These are phyloP conservation scores for Tulasnella sp. DNA, from an alignment of 768 basidiomycete genomes.

Conservation along the genomic window DNA sequence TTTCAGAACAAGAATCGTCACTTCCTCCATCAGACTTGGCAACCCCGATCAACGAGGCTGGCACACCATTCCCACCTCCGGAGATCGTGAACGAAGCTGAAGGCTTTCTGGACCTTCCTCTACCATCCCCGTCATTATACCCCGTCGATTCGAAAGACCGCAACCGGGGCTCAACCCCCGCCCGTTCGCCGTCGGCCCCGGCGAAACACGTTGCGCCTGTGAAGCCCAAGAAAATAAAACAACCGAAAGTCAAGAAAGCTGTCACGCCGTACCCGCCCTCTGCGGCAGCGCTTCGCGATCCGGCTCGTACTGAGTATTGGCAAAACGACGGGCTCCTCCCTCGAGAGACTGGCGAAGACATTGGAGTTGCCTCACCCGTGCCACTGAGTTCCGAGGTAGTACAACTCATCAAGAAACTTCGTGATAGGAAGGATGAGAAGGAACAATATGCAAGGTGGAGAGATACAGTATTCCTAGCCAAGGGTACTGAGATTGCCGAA, in stretches of 20 bases:
- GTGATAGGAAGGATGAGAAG: constrained; percentile 84
- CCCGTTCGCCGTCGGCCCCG: background rate
- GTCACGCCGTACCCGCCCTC: background rate
- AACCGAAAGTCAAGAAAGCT: background rate
- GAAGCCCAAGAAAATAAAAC: background rate
- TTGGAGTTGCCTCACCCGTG: constrained; percentile 81
- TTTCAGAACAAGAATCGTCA: constrained; percentile 3
- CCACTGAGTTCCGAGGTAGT: constrained; percentile 71
- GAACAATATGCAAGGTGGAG: constrained; percentile 88
- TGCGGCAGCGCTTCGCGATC: background rate
- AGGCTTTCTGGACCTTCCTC: background rate
- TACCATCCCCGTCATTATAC: background rate
- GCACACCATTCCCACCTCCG: background rate
- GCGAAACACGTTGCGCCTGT: background rate
- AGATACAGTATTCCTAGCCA: constrained; percentile 73
- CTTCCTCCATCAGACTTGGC: background rate
- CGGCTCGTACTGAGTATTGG: background rate
- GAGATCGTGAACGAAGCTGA: background rate
- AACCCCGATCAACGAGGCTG: background rate
- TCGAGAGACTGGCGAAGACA: constrained; percentile 78
- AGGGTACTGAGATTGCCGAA: constrained; percentile 41
- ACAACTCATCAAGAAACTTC: constrained; percentile 63
- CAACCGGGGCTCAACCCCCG: background rate
- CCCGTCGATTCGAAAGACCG: background rate
- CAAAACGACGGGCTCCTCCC: constrained; percentile 43